A percentile compares a stretch with the other conserved stretches of the same genome.
Conservation (phyloP, 164 flowering plant genomes). For the Macadamia tetraphylla region DNA sequence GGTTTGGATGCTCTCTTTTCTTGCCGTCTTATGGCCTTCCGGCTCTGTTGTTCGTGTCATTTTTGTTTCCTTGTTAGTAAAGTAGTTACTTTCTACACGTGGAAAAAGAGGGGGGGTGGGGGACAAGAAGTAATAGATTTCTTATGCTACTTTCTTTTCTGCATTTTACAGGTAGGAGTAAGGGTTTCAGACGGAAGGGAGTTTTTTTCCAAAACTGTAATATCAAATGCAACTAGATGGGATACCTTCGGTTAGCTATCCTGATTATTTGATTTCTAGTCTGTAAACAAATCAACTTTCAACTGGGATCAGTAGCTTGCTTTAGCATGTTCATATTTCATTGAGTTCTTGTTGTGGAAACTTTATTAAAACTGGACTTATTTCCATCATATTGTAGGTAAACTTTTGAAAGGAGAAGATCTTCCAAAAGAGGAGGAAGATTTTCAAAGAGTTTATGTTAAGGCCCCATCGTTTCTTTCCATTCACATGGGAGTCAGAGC, state of each 20-base stretch:
- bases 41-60: too few species aligned
- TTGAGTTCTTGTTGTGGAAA: neutral
- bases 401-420: slow-evolving; percentile 57
- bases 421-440: slow-evolving; percentile 86
- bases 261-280: slow-evolving; percentile 1
- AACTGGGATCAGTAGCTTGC: neutral
- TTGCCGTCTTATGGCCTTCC: too few species aligned
- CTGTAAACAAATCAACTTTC: neutral
- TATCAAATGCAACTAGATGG: slow-evolving; percentile 99
- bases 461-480: slow-evolving; percentile 97
- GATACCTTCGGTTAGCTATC: slow-evolving; percentile 84
- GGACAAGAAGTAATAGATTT: neutral
- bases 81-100: too few species aligned
- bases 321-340: neutral
- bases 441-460: slow-evolving; percentile 79
- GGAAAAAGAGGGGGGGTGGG: too few species aligned
- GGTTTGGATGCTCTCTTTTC: too few species aligned
- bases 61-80: too few species aligned
- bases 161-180: slow-evolving; percentile 70
- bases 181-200: slow-evolving; percentile 86
- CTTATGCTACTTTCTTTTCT: slow-evolving; percentile 10
- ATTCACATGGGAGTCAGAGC: slow-evolving; percentile 95
- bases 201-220: slow-evolving; percentile 68
- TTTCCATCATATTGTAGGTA: slow-evolving; percentile 38
- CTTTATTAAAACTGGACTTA: neutral